Evolutionary conservation across 345 rosid genomes (phyloP), one percentile per base, ranked within the genome.

Genomic region (Theobroma cacao): DNA sequence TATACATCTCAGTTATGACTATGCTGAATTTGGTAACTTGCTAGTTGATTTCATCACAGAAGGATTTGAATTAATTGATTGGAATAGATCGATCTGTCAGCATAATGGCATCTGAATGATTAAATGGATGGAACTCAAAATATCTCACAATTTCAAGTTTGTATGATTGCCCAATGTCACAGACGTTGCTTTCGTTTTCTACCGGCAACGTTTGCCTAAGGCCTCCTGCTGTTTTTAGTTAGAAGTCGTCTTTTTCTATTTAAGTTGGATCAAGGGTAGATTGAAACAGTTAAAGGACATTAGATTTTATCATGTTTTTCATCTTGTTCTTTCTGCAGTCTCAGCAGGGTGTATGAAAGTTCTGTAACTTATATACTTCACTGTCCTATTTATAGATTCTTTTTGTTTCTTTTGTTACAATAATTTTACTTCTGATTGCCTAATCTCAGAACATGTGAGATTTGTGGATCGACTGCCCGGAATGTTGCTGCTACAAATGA

Each of bases 401-500:
- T 5, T 56, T 56, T 56, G 34, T 62, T 36, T 43, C 20, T 7
- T 34, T 45, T 17, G 8, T 36, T 59, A 22, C 4, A 11, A 58
- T 18, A 48, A 72, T 40, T 58, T 43, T 41, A 50, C 34, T 72
- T 34, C 30, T 59, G 33, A 38, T 62, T 36, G 52, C 74, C n/a
- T 67, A 61, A 77, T 1, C 80, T 81, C 89, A 94, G 98, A 84
- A 93, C 91, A 56, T 94, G 98, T 79, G 98, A 94, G 89, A 94
- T 94, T n/a, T 94, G 98, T 36, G 97, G 98, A 67, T 88, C 97
- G 22, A 76, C 88, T 28, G 98, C 98, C 0, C 82, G 79, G 18
- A 94, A 94, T 58, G 90, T 94, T 72, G 86, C 85, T 60, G 91
- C 89, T 75, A 80, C 77, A 8, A 80, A 81, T 33, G 97, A 93